These are phyloP conservation scores for Meredithiella fracta DNA, from an alignment of 2,329 filamentous ascomycete species.

Conservation along the genomic window DNA sequence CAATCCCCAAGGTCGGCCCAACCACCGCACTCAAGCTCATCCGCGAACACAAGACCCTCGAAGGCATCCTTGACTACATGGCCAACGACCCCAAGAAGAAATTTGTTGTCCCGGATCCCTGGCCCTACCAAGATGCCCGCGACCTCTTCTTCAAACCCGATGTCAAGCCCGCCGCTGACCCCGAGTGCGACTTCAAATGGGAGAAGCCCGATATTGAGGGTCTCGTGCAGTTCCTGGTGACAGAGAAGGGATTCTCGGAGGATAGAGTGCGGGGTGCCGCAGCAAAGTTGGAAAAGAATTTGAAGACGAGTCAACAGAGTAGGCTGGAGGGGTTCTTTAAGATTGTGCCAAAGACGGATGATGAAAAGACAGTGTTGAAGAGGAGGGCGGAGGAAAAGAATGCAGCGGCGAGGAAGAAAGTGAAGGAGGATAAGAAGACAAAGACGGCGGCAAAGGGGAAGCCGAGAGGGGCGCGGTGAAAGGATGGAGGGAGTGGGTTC, in stretches of 20 bases:
- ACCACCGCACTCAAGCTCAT: conserved; percentile 86
- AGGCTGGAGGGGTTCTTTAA: conserved; percentile 96
- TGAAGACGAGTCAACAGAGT: conserved; percentile 81
- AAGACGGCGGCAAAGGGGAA: conserved; percentile 85
- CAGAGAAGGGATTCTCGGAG: conserved; percentile 93
- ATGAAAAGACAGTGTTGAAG: conserved; percentile 71
- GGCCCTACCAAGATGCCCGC: conserved; percentile 85
- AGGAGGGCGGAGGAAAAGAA: conserved; percentile 86
- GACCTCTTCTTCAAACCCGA: conserved; percentile 85
- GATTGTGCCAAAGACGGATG: conserved; percentile 71
- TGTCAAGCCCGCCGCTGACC: conserved; percentile 65
- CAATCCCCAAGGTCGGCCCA: conserved; percentile 85
- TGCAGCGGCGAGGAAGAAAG: conserved; percentile 86
- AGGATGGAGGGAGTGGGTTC: background rate
- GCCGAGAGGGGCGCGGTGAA: conserved; percentile 47
- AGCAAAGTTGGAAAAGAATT: conserved; percentile 66
- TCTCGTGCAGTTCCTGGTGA: conserved; percentile 74
- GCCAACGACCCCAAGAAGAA: conserved; percentile 62
- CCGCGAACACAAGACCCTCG: conserved; percentile 74
- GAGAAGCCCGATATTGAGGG: conserved; percentile 83
- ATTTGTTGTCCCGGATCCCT: conserved; percentile 81
- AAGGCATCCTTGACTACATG: conserved; percentile 70
- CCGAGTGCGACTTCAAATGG: conserved; percentile 95
- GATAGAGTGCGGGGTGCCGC: conserved; percentile 74
- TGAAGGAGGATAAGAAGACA: conserved; percentile 85